Percentiles rank a stretch among this genome's conserved stretches.
These are phyloP conservation scores for Gnomoniopsis sp. DNA, from an alignment of 2,329 filamentous ascomycete genomes.

Conservation along the genomic window DNA sequence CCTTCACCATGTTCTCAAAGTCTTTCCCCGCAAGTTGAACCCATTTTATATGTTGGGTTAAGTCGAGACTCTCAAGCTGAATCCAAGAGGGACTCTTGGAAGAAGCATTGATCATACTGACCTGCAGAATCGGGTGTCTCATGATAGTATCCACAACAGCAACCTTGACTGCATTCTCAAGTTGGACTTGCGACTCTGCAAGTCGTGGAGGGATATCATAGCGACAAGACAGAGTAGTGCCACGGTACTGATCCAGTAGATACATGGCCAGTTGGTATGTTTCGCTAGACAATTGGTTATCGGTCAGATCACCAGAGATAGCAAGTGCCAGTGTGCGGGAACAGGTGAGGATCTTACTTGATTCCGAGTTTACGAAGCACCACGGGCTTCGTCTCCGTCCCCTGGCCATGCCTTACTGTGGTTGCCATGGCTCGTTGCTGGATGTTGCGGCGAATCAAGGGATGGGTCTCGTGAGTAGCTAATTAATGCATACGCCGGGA, in stretches of 20 bases:
- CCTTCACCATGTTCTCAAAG: slow-evolving; percentile 8
- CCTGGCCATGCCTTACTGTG: slow-evolving; percentile 9
- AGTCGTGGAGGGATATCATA: slow-evolving; percentile 18
- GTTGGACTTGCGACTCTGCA: slow-evolving; percentile 13
- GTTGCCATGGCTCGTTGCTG: slow-evolving; percentile 7
- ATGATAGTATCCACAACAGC: slow-evolving; percentile 18
- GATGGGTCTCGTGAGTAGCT: not conserved
- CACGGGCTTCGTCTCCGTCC: slow-evolving; percentile 3
- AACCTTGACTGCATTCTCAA: slow-evolving; percentile 14
- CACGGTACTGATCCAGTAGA: slow-evolving; percentile 20
- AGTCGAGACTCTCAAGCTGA: slow-evolving; percentile 18
- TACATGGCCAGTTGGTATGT: slow-evolving; percentile 18
- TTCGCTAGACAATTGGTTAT: slow-evolving; percentile 1
- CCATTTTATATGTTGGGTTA: slow-evolving; percentile 19
- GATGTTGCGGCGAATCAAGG: not conserved
- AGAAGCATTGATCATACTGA: slow-evolving; percentile 14
- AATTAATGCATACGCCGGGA: not conserved
- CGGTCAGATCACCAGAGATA: slow-evolving; percentile 5
- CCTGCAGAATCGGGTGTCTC: slow-evolving; percentile 21
- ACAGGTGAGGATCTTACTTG: slow-evolving; percentile 17
- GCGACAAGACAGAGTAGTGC: slow-evolving; percentile 19
- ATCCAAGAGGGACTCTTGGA: slow-evolving; percentile 20
- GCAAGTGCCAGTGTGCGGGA: slow-evolving; percentile 8
- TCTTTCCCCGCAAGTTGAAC: slow-evolving; percentile 5
- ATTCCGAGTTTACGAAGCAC: slow-evolving; percentile 21